These are phyloP conservation scores for Aphanomyces astaci DNA, from an alignment of 352 stramenopile genomes.

Conservation along the genomic window DNA sequence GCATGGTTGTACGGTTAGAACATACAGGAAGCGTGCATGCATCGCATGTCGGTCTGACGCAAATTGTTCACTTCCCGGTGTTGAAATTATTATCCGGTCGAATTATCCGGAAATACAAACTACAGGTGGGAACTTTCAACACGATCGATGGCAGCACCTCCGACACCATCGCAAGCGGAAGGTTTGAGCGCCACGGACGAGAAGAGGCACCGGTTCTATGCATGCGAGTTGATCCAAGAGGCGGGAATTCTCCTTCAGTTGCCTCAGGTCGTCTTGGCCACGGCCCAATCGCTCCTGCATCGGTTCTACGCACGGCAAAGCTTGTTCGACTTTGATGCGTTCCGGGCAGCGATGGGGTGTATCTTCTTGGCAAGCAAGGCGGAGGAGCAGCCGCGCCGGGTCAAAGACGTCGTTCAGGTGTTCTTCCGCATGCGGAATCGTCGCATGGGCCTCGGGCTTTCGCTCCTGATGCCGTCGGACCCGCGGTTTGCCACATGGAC, in stretches of 20 bases:
- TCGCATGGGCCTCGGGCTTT: constrained; percentile 8
- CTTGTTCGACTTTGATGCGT: constrained; percentile 80
- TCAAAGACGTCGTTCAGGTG: constrained; percentile 76
- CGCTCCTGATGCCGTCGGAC: constrained; percentile 6
- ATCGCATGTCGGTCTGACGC: too few relatives aligned
- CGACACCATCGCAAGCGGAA: constrained; percentile 41
- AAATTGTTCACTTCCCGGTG: too few relatives aligned
- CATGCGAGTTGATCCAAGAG: constrained; percentile 88
- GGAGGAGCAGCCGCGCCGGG: constrained; percentile 76
- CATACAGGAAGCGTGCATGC: too few relatives aligned
- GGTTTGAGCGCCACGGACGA: constrained; percentile 34
- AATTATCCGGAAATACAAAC: neutral
- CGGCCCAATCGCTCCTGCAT: constrained; percentile 85
- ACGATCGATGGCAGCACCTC: neutral
- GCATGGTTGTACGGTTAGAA: too few relatives aligned
- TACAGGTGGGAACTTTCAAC: neutral
- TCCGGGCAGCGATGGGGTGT: constrained; percentile 81
- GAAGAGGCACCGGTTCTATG: constrained; percentile 68
- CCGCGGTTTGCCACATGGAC: constrained; percentile 54
- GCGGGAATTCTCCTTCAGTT: constrained; percentile 76
- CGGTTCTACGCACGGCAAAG: constrained; percentile 87
- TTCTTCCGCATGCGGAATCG: constrained; percentile 49
- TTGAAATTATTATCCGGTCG: neutral
- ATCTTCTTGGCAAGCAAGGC: constrained; percentile 86
- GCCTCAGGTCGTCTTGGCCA: constrained; percentile 86